These are phyloP conservation scores for Austroboletus olivaceoglutinosus DNA, from an alignment of 1,284 basidiomycete species.

Conservation along the genomic window DNA sequence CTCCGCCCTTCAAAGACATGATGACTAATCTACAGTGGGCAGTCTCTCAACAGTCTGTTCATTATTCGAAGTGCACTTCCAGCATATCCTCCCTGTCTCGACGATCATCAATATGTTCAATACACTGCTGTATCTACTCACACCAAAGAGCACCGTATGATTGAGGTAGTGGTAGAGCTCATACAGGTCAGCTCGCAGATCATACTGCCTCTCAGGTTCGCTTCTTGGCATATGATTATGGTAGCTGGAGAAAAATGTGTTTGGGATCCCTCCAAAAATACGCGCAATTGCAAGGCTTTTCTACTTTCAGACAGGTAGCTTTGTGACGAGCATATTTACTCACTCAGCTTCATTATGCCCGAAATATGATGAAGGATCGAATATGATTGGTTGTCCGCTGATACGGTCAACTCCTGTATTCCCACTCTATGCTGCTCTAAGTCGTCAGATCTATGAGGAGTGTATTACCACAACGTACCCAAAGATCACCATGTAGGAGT, in stretches of 20 bases:
- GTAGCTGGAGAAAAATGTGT: conserved; percentile 72
- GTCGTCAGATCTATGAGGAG: conserved; percentile 1
- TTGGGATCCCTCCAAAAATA: conserved; percentile 81
- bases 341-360: conserved; percentile 88
- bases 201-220: conserved; percentile 68
- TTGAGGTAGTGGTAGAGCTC: conserved; percentile 89
- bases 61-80: conserved; percentile 55
- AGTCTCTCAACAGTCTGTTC: conserved; percentile 44
- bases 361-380: conserved; percentile 80
- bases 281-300: conserved; percentile 73
- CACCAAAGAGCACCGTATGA: conserved; percentile 73
- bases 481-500: conserved; percentile 83
- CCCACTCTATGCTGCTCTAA: conserved; percentile 53
- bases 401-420: conserved; percentile 61
- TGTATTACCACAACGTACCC: conserved; percentile 46
- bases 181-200: conserved; percentile 69
- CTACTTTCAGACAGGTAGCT: conserved; percentile 2
- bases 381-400: conserved; percentile 68
- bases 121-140: conserved; percentile 35
- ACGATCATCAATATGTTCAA: conserved; percentile 1
- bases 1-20: conserved; percentile 14
- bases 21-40: conserved; percentile 8
- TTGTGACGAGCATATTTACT: conserved; percentile 28
- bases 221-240: conserved; percentile 67
- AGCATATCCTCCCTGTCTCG: conserved; percentile 56